A percentile compares a stretch with the other conserved stretches of the same genome.
Conservation (phyloP, 805 yeast species). For the Candida lessepsii region DNA sequence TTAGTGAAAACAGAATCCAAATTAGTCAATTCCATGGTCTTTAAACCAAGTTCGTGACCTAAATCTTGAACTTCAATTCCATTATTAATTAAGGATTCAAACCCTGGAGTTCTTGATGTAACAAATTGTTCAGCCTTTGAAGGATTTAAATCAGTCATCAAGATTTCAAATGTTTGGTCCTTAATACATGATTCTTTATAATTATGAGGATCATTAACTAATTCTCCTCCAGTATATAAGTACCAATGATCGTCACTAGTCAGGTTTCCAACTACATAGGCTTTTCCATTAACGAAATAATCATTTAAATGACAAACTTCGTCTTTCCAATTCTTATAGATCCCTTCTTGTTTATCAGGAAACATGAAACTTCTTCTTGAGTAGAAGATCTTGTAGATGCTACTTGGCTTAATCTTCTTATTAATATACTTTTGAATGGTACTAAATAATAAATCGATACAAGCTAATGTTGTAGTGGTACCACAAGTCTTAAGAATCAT, state of each 20-base stretch:
- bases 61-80: constrained; percentile 57
- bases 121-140: constrained; percentile 57
- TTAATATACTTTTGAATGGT: constrained; percentile 28
- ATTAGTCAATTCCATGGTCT: constrained; percentile 61
- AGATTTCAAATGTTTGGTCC: constrained; percentile 81
- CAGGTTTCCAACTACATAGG: constrained; percentile 75
- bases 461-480: constrained; percentile 84
- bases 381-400: constrained; percentile 72
- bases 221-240: constrained; percentile 62
- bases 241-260: constrained; percentile 88
- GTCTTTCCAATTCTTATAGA: constrained; percentile 82
- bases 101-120: constrained; percentile 48
- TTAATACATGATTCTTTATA: constrained; percentile 7
- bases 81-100: constrained; percentile 34
- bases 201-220: constrained; percentile 6
- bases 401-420: constrained; percentile 14
- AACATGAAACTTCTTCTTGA: constrained; percentile 92
- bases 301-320: constrained; percentile 71
- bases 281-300: constrained; percentile 59
- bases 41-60: constrained; percentile 78
- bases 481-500: constrained; percentile 93
- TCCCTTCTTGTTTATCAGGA: constrained; percentile 76
- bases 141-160: constrained; percentile 82
- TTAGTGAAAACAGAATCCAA: constrained; percentile 55
- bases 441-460: constrained; percentile 64